phyloP scores from a whole-genome alignment of 2,329 filamentous ascomycete genomes.

The Truncatella angustata region DNA sequence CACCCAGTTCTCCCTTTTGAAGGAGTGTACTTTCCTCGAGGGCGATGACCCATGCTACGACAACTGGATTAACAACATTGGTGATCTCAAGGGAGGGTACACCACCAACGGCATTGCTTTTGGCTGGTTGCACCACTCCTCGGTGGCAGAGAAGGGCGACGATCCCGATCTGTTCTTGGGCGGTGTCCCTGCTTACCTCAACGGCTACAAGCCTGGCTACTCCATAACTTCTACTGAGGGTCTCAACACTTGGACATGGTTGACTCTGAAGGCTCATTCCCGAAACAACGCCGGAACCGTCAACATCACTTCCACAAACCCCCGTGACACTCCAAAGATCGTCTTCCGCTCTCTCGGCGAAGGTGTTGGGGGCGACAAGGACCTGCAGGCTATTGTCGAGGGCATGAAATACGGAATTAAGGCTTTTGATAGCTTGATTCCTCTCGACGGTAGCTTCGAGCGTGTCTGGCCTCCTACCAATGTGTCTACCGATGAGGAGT shows the following conservation, averaged over 20 bases:
- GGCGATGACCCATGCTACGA: constrained; percentile 28
- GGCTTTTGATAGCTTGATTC: constrained; percentile 29
- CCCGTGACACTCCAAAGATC: constrained; percentile 29
- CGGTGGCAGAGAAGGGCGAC: constrained; percentile 23
- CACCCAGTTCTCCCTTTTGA: constrained; percentile 28
- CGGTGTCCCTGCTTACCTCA: constrained; percentile 53
- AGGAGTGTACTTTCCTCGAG: constrained; percentile 26
- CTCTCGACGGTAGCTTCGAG: constrained; percentile 37
- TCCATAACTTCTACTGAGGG: constrained; percentile 40
- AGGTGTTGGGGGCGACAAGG: constrained; percentile 33
- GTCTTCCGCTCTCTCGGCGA: constrained; percentile 52
- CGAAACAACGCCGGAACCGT: constrained; percentile 42
- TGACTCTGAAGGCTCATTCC: constrained; percentile 52
- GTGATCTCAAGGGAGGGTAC: constrained; percentile 22
- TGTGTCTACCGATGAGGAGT: constrained; percentile 37
- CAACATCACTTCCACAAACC: constrained; percentile 35
- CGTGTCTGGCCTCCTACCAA: constrained; percentile 35
- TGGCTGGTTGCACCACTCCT: constrained; percentile 23
- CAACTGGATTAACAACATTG: constrained; percentile 14
- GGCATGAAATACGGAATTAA: constrained; percentile 46
- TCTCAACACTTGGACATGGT: constrained; percentile 38
- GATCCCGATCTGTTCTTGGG: constrained; percentile 53
- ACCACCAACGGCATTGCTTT: constrained; percentile 25
- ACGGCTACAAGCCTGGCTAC: constrained; percentile 56
- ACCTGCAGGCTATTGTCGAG: constrained; percentile 43